phyloP scores from a whole-genome alignment of 2,329 filamentous ascomycete genomes.

The Emydomyces testavorans region DNA sequence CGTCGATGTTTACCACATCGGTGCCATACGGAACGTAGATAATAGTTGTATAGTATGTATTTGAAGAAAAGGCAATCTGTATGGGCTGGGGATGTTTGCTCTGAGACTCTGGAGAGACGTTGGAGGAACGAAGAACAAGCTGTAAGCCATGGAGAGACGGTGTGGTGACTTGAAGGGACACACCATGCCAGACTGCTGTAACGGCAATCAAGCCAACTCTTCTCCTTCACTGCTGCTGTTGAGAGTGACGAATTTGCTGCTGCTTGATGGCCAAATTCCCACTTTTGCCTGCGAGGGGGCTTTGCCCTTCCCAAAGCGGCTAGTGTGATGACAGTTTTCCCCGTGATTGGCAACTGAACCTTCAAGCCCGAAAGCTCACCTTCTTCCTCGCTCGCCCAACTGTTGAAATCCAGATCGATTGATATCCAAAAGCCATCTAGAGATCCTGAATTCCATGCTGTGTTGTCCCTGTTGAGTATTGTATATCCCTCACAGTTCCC shows the following conservation, averaged over 20 bases:
- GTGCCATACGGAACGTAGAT: neutral
- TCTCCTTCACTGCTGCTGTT: too few relatives aligned
- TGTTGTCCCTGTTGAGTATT: neutral
- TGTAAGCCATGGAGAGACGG: too few relatives aligned
- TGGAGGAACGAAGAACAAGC: too few relatives aligned
- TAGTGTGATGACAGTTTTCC: slow-evolving; percentile 10
- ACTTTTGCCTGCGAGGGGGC: slow-evolving; percentile 10
- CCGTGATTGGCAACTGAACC: slow-evolving; percentile 11
- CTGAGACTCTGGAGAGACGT: too few relatives aligned
- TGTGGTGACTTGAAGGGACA: too few relatives aligned
- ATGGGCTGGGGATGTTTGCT: too few relatives aligned
- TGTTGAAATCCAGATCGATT: neutral
- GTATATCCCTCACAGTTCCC: neutral
- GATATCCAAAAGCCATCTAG: neutral
- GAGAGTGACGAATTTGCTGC: too few relatives aligned
- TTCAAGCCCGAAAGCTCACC: slow-evolving; percentile 10
- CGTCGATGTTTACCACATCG: neutral
- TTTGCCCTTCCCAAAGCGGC: slow-evolving; percentile 15
- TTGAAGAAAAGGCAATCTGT: too few relatives aligned
- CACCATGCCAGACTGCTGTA: too few relatives aligned
- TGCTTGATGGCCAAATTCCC: too few relatives aligned
- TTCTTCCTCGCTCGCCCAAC: neutral
- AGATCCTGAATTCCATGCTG: neutral
- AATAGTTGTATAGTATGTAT: neutral
- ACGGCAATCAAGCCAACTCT: too few relatives aligned